Evolutionary conservation across 1,284 basidiomycete genomes (phyloP), one percentile per base, ranked within the genome.

Genomic region (Golubevia pallescens): DNA sequence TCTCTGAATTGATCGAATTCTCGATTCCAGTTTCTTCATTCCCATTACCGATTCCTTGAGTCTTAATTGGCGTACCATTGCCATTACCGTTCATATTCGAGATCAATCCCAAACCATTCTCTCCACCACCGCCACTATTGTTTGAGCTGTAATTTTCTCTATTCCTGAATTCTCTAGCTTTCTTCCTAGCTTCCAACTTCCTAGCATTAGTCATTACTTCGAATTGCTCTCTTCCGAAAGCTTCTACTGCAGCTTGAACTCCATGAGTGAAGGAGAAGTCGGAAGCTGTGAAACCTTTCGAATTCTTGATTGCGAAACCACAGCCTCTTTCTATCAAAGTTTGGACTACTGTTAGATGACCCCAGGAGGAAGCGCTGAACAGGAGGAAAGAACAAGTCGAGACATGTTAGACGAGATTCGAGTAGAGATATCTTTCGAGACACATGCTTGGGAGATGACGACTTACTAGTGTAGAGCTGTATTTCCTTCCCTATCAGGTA

Each of bases 391-490:
- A 23, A 21, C n/a, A 8, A 23, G 57, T n/a, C n/a, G 24, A 16
- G 19, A n/a, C n/a, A n/a, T n/a, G n/a, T n/a, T n/a, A n/a, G n/a
- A n/a, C n/a, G n/a, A n/a, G n/a, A n/a, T n/a, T n/a, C n/a, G n/a
- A n/a, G n/a, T n/a, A n/a, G n/a, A n/a, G n/a, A n/a, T n/a, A n/a
- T n/a, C n/a, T n/a, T n/a, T n/a, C n/a, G n/a, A n/a, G n/a, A n/a
- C n/a, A n/a, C n/a, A n/a, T n/a, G n/a, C n/a, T n/a, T n/a, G n/a
- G n/a, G n/a, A n/a, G n/a, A n/a, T n/a, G n/a, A n/a, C n/a, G n/a
- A 88, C 92, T 86, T 81, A 94, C 93, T 94, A 95, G 85, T 98
- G 95, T 61, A 97, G 87, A 14, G 95, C 91, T 0, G 94, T 93
- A 80, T 97, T 96, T 34, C 95, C 95, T 85, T 92, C 90, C 65